Conservation (phyloP, 73 alveolate genomes). For the Paramecium sexaurelia region DNA sequence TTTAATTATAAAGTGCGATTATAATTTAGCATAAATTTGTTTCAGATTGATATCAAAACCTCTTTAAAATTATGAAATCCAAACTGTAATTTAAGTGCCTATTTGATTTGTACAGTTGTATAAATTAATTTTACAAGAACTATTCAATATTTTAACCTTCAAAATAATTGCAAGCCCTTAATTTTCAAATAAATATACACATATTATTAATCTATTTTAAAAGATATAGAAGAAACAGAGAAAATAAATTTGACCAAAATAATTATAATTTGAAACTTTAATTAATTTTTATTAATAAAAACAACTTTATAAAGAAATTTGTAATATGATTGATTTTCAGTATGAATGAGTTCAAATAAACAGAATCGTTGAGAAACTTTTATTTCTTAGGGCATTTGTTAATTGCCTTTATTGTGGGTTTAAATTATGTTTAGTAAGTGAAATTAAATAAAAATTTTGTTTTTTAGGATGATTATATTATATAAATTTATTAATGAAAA, state of each 20-base stretch:
- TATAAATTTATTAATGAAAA: constrained; percentile 40
- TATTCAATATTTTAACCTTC: not conserved
- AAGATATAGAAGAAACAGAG: constrained; percentile 43
- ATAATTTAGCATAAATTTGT: not conserved
- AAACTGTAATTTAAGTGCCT: not conserved
- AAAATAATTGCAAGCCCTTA: not conserved
- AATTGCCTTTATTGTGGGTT: not conserved
- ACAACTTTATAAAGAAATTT: not conserved
- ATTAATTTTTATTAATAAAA: not conserved
- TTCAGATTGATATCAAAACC: not conserved
- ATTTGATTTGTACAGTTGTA: not conserved
- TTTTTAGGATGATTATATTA: constrained; percentile 10
- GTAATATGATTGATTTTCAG: no score
- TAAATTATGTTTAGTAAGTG: constrained; percentile 9
- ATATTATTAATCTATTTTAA: not conserved
- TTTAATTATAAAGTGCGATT: not conserved
- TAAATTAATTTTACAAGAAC: not conserved
- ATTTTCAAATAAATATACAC: not conserved
- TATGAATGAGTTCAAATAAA: no score
- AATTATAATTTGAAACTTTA: not conserved
- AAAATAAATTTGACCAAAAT: constrained; percentile 36
- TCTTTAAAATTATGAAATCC: not conserved
- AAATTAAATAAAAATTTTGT: not conserved
- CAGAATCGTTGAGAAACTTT: constrained; percentile 1
- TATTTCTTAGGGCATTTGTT: not conserved